Evolutionary conservation across 257 asterid genomes (phyloP), one percentile per base, ranked within the genome.

Genomic region (Oldenlandia corymbosa): DNA sequence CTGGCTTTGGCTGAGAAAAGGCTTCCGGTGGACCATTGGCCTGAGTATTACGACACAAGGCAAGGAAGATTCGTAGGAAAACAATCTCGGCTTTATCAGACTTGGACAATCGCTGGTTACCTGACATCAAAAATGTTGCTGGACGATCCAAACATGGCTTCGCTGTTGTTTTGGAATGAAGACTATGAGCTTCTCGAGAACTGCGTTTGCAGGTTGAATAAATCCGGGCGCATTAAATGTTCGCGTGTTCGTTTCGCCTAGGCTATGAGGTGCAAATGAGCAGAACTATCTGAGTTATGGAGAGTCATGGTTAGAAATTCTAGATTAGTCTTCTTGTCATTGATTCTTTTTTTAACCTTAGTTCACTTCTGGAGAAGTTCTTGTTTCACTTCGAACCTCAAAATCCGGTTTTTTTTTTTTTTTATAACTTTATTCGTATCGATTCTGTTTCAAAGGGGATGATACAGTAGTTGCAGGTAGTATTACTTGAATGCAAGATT

Each of bases 31-130:
- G 83, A 78, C 60, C 58, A 60, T 55, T 78, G 83, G 83, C 83
- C 80, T 2, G 83, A 78, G 37, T 78, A 78, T 68, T 78, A 75
- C 37, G 83, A 75, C 68, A 75, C 83, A 1, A 71, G 68, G 70
- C 56, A 37, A 39, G 83, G 83, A 41, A 71, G 72, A 49, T 75
- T 78, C 24, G 50, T 71, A 3, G 83, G 83, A n/a, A 75, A 75
- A 51, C 80, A 78, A 65, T 62, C 78, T 45, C 71, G 78, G 42
- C 66, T 75, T 58, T n/a, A 63, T 68, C 80, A 75, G 43, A 78
- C 80, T 4, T 75, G 83, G 80, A 78, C 83, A 1, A 65, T 78
- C 60, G 80, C 83, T 32, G 80, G 83, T 26, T 78, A 64, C 68
- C 58, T 78, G 66, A 71, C 80, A 23, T 75, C 83, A 23, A 78